Conservation (phyloP, 139 green algal genomes). For the Micractinium sp. region DNA sequence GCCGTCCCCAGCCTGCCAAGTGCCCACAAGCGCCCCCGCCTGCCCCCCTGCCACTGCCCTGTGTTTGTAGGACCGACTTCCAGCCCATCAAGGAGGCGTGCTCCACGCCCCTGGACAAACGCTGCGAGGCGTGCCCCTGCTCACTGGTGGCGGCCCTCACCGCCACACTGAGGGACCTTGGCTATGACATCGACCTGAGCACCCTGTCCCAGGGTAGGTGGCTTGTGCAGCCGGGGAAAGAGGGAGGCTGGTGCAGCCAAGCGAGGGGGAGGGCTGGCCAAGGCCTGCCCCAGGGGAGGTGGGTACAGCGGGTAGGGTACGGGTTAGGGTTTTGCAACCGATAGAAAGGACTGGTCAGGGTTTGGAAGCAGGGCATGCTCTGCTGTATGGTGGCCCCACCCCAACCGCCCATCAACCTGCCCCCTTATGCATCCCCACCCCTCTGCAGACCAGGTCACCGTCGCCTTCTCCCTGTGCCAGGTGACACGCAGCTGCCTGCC, state of each 20-base stretch:
- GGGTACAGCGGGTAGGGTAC: too few relatives aligned
- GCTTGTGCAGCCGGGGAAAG: background rate
- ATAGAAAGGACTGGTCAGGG: too few relatives aligned
- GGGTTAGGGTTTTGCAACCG: too few relatives aligned
- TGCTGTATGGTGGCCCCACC: too few relatives aligned
- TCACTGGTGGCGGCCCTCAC: background rate
- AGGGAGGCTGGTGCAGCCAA: too few relatives aligned
- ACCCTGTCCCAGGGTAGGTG: background rate
- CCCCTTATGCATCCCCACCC: too few relatives aligned
- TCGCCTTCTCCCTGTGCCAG: background rate
- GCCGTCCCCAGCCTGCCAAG: background rate
- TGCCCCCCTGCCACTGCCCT: background rate
- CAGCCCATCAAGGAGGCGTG: background rate
- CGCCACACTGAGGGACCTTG: background rate
- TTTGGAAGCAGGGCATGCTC: too few relatives aligned
- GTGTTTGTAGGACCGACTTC: background rate
- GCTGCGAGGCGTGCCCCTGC: conserved; percentile 9
- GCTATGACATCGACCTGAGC: background rate
- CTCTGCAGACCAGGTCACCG: background rate
- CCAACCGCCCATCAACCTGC: background rate
- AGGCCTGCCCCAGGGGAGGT: too few relatives aligned
- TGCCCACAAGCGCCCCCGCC: background rate
- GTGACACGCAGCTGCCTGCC: too few relatives aligned
- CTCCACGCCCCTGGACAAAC: background rate
- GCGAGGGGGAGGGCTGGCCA: too few relatives aligned